Evolutionary conservation across 2,329 filamentous ascomycete genomes (phyloP).

Genomic region (Teratosphaeria destructans): DNA sequence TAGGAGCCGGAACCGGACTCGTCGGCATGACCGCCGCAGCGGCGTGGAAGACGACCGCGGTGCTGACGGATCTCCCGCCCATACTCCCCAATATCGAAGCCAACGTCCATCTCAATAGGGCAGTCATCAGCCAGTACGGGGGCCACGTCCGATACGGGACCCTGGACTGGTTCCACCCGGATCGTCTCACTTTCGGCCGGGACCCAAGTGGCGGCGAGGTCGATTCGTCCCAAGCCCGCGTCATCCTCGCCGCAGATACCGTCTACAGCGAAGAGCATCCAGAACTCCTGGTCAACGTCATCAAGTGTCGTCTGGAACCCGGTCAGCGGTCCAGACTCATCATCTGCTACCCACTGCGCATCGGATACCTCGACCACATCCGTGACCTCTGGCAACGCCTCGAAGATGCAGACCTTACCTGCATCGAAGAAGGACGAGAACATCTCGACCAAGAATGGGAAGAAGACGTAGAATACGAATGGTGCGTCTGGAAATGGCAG

Average conservation of each 20-base stretch:
- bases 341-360: slow-evolving; percentile 30
- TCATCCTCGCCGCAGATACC: slow-evolving; percentile 34
- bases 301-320: slow-evolving; percentile 27
- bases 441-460: slow-evolving; percentile 24
- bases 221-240: slow-evolving; percentile 12
- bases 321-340: slow-evolving; percentile 24
- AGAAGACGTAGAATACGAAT: slow-evolving; percentile 29
- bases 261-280: slow-evolving; percentile 34
- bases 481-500: slow-evolving; percentile 29
- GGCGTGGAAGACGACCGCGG: slow-evolving; percentile 18
- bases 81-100: slow-evolving; percentile 24
- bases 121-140: slow-evolving; percentile 3
- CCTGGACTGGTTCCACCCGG: slow-evolving; percentile 30
- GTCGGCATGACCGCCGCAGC: slow-evolving; percentile 27
- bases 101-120: slow-evolving; percentile 26
- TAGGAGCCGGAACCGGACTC: slow-evolving; percentile 30
- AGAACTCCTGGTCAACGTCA: slow-evolving; percentile 25
- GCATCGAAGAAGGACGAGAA: slow-evolving; percentile 25
- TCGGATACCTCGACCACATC: slow-evolving; percentile 34
- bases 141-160: slow-evolving; percentile 16
- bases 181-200: background rate
- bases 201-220: background rate
- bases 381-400: slow-evolving; percentile 32
- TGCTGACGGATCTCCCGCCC: slow-evolving; percentile 26
- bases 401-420: slow-evolving; percentile 28